Evolutionary conservation across 331 rosid genomes (phyloP), one percentile per base, ranked within the genome.

Genomic region (Erythrophleum ivorense): DNA sequence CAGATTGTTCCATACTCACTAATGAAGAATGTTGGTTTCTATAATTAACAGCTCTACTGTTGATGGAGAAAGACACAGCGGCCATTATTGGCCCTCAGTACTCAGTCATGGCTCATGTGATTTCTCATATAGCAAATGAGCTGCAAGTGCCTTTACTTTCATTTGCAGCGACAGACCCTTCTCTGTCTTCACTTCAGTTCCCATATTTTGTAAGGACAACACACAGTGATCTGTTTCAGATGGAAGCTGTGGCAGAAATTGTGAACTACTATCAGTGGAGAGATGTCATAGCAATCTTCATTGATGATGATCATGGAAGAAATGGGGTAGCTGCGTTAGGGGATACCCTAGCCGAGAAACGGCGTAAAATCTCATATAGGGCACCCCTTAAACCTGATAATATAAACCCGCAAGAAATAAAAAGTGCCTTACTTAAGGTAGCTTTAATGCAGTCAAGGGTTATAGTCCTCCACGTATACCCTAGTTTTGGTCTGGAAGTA

Each of bases 81-180:
- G 94, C 97, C 78, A 85, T 91, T 80, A 87, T 93, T 69, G 97
- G 98, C 59, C 98, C 98, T 0, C 97, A 93, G 63, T 88, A 87
- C 59, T 93, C 94, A 71, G 94, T 84, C 7, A 91, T 88, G 87
- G 94, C 94, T 19, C 98, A 91, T 85, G 87, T 88, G 45, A 71
- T 89, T 75, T 91, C 94, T 46, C 91, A 93, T 24, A 79, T 93
- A n/a, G 92, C 92, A 13, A 89, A 83, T 78, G 98, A 93, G 79
- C 91, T 93, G 76, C 89, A 87, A 84, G 94, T 92, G 7, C 98
- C 97, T 54, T 78, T 91, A 6, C 75, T 93, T 49, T 90, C 98
- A 79, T 93, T 93, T 85, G 88, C 88, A 9, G 94, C 98, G 52
- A 90, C 98, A 21, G 98, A 91, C 71, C 98, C 98, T 2, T 88